A percentile compares a stretch with the other conserved stretches of the same genome.
phyloP scores from a whole-genome alignment of 139 green algal genomes.

The Micromonas pusilla region DNA sequence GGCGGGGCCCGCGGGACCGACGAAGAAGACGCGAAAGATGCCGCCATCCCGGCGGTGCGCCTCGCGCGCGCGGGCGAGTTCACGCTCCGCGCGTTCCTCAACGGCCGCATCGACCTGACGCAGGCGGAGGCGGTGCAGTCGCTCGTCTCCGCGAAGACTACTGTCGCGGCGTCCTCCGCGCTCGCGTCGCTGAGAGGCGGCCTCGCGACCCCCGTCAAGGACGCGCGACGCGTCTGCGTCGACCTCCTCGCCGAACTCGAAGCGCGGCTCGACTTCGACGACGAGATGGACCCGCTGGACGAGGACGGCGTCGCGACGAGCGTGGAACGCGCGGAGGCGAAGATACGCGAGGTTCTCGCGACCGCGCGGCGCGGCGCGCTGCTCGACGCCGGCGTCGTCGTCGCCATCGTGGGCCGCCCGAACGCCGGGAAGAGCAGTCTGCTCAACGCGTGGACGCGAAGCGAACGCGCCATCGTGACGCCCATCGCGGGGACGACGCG shows the following conservation, averaged over 20 bases:
- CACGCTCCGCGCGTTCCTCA: constrained; percentile 92
- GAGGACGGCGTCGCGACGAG: constrained; percentile 7
- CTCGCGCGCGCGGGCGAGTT: constrained; percentile 84
- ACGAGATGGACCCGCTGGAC: constrained; percentile 81
- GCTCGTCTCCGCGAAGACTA: constrained; percentile 73
- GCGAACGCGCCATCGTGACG: constrained; percentile 87
- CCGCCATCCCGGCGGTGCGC: no score
- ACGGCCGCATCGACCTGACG: constrained; percentile 62
- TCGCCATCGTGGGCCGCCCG: constrained; percentile 55
- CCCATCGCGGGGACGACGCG: constrained; percentile 86
- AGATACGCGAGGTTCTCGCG: constrained; percentile 36
- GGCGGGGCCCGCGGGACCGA: no score
- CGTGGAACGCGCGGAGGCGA: constrained; percentile 42
- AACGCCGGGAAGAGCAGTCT: constrained; percentile 96
- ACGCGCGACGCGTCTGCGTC: constrained; percentile 53
- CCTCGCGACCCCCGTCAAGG: constrained; percentile 51
- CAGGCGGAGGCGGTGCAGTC: constrained; percentile 79
- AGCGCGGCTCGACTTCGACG: constrained; percentile 79
- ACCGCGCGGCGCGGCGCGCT: constrained; percentile 31
- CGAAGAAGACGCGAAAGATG: no score
- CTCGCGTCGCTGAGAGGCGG: constrained; percentile 63
- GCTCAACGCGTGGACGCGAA: constrained; percentile 78
- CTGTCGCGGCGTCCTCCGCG: constrained; percentile 74
- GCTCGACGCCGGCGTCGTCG: constrained; percentile 35
- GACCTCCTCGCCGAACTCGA: constrained; percentile 82